Evolutionary conservation across 2,329 filamentous ascomycete species (phyloP), one percentile per base, ranked within the genome.

Genomic region (Polytolypa hystricis): DNA sequence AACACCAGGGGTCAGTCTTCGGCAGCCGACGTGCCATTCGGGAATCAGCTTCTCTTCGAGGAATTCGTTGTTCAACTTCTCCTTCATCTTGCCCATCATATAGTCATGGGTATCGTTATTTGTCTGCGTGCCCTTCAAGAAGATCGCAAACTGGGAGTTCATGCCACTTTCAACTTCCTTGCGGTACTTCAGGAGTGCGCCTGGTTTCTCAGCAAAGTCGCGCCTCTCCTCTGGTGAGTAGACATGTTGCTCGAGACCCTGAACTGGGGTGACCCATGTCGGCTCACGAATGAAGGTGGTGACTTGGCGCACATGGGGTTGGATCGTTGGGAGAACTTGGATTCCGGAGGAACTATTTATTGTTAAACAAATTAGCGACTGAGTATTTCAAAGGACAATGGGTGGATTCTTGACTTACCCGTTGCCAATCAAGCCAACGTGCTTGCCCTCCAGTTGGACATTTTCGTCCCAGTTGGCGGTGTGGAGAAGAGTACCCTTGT

Each of bases 401-500:
- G n/a, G n/a, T n/a, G n/a, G n/a, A n/a, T n/a, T n/a, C n/a, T n/a
- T n/a, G 7, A 25, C 21, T 25, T 25, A 25, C 21, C 59, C 58
- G 33, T 43, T 49, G 3, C 51, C 51, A 21, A 54, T 52, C 2
- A 55, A 41, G 12, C 38, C 49, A 16, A 54, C 45, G 4, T 15
- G 26, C 19, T 55, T 52, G 33, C 46, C 42, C 23, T 27, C 51
- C 33, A 55, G 54, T 19, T 57, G 51, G 44, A 54, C 56, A 1
- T 35, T 42, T 14, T 56, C 48, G 35, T 62, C 56, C 61, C 62
- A 69, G 5, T 36, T 35, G 3, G 66, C 66, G 31, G 54, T 62
- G 41, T 69, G 66, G 33, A 65, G 41, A 2, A 67, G 41, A 21
- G 57, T 56, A 1, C 65, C 65, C 36, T 63, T 52, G 44, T 70